A percentile compares a stretch with the other conserved stretches of the same genome.
These are phyloP conservation scores for Hamiltosporidium tvaerminnensis DNA, from an alignment of 371 early-diverging fungal species.

Conservation along the genomic window DNA sequence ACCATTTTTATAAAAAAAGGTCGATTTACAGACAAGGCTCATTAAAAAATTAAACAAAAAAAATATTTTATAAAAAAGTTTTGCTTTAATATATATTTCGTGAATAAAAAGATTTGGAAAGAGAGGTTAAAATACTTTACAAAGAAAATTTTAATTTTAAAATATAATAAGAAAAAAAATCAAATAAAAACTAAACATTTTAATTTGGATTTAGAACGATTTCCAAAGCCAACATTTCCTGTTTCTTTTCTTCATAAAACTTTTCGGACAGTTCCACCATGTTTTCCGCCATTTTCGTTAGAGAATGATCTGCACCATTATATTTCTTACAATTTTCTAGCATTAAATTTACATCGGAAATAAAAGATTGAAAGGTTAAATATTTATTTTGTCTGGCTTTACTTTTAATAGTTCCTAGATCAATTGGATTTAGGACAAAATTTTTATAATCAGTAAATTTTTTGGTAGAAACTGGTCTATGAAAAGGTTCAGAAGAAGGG, in stretches of 20 bases:
- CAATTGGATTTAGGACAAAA: constrained; percentile 49
- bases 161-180: too few relatives aligned
- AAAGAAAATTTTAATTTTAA: too few relatives aligned
- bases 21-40: too few relatives aligned
- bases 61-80: too few relatives aligned
- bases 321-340: constrained; percentile 49
- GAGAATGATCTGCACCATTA: constrained; percentile 52
- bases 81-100: too few relatives aligned
- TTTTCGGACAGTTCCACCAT: constrained; percentile 19
- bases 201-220: too few relatives aligned
- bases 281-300: constrained; percentile 48
- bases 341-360: constrained; percentile 48
- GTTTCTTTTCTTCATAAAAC: constrained; percentile 2
- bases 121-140: too few relatives aligned
- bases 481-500: constrained; percentile 50
- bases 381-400: constrained; percentile 44
- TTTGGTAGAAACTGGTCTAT: constrained; percentile 52
- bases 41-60: too few relatives aligned
- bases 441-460: constrained; percentile 51
- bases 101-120: too few relatives aligned
- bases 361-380: constrained; percentile 35
- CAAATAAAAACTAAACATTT: too few relatives aligned
- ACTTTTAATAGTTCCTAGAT: constrained; percentile 48
- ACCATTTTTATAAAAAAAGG: too few relatives aligned
- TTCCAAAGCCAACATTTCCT: not conserved